phyloP scores from a whole-genome alignment of 2,329 filamentous ascomycete genomes.

The Paecilomyces formosus region DNA sequence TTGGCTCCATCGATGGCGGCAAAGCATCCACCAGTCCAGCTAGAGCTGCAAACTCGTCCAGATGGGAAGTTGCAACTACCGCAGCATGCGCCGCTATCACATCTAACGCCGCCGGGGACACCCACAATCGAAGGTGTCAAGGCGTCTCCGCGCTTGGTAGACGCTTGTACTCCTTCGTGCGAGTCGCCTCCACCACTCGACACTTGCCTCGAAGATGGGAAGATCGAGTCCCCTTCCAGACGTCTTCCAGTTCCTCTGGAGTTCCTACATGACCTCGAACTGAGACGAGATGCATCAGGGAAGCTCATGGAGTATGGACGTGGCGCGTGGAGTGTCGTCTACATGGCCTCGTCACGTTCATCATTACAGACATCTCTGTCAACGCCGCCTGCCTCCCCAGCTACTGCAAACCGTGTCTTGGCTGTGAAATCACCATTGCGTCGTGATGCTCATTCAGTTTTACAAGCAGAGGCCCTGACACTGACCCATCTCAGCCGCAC shows the following conservation, averaged over 20 bases:
- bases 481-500: slow-evolving; percentile 31
- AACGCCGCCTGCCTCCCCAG: slow-evolving; percentile 31
- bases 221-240: neutral
- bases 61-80: neutral
- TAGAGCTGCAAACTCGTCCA: neutral
- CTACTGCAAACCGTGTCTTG: slow-evolving; percentile 22
- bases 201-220: neutral
- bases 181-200: neutral
- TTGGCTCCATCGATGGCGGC: neutral
- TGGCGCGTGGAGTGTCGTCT: slow-evolving; percentile 43
- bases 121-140: neutral
- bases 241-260: slow-evolving; percentile 11
- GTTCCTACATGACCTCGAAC: slow-evolving; percentile 27
- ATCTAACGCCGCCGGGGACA: neutral
- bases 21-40: neutral
- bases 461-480: slow-evolving; percentile 36
- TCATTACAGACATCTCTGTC: slow-evolving; percentile 6
- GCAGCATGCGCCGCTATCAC: neutral
- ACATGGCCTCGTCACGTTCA: slow-evolving; percentile 28
- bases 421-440: slow-evolving; percentile 39
- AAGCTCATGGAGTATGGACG: slow-evolving; percentile 32
- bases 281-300: slow-evolving; percentile 18
- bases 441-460: slow-evolving; percentile 31
- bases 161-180: neutral
- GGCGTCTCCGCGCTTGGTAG: neutral